Conservation (phyloP, 495 filamentous ascomycete genomes). For the Letharia lupina region DNA sequence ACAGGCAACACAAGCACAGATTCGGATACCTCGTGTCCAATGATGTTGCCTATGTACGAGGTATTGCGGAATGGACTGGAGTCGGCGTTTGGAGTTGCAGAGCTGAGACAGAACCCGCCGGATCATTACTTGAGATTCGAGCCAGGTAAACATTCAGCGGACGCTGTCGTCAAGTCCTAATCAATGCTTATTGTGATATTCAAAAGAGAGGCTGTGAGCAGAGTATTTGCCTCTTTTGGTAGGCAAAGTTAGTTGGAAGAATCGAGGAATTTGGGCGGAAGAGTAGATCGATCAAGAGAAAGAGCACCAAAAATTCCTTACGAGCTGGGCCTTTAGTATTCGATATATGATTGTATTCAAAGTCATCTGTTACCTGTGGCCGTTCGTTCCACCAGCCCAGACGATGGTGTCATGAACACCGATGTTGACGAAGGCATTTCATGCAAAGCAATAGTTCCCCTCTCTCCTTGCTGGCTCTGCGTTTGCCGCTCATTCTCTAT, state of each 20-base stretch:
- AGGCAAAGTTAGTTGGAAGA: not conserved
- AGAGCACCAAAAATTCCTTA: not conserved
- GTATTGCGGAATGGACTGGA: not conserved
- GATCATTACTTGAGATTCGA: not conserved
- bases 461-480: conserved; percentile 13
- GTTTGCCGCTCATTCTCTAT: conserved; percentile 17
- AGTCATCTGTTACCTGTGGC: not conserved
- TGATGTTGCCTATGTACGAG: not conserved
- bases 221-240: not conserved
- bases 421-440: conserved; percentile 49
- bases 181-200: not conserved
- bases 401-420: conserved; percentile 45
- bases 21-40: not conserved
- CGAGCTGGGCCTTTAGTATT: not conserved
- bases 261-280: not conserved
- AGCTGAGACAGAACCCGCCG: not conserved
- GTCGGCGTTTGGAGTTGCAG: not conserved
- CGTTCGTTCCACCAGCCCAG: conserved; percentile 24
- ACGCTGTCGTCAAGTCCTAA: not conserved
- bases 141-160: not conserved
- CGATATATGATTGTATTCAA: not conserved
- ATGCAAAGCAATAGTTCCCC: conserved; percentile 34
- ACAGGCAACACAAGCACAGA: not conserved
- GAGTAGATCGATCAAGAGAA: not conserved
- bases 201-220: not conserved